phyloP scores from a whole-genome alignment of 2,329 filamentous ascomycete genomes.

The Aspergillus sp. region DNA sequence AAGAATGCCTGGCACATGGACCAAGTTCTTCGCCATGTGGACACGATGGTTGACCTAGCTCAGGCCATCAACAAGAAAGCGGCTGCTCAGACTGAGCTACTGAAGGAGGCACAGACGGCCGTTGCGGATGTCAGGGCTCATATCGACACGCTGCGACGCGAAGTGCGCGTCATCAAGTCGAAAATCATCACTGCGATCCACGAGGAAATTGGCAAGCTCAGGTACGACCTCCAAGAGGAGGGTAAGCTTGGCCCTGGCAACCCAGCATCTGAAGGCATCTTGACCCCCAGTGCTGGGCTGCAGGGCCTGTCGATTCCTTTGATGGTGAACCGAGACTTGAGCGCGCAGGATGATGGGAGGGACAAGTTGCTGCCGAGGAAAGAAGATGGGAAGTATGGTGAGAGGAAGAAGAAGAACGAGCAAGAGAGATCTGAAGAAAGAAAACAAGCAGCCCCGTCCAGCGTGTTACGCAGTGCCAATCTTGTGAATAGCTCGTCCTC shows the following conservation, averaged over 20 bases:
- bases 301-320: not conserved
- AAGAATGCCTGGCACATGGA: slow-evolving; percentile 25
- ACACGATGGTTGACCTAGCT: slow-evolving; percentile 19
- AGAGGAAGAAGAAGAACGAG: not conserved
- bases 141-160: slow-evolving; percentile 12
- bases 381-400: not conserved
- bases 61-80: slow-evolving; percentile 17
- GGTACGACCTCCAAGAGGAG: slow-evolving; percentile 14
- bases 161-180: slow-evolving; percentile 16
- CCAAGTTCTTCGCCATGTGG: slow-evolving; percentile 24
- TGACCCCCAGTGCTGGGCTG: not conserved
- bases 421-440: not conserved
- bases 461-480: not conserved
- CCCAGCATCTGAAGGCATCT: not conserved
- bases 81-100: slow-evolving; percentile 17
- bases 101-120: slow-evolving; percentile 13
- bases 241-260: not conserved
- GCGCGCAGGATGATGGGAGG: not conserved
- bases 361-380: not conserved
- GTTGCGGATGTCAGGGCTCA: slow-evolving; percentile 18
- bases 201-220: slow-evolving; percentile 18
- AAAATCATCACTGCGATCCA: slow-evolving; percentile 13
- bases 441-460: not conserved
- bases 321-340: not conserved
- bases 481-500: not conserved